Evolutionary conservation across 2,329 filamentous ascomycete species (phyloP).

Genomic region (Colletotrichum cordylinicola): DNA sequence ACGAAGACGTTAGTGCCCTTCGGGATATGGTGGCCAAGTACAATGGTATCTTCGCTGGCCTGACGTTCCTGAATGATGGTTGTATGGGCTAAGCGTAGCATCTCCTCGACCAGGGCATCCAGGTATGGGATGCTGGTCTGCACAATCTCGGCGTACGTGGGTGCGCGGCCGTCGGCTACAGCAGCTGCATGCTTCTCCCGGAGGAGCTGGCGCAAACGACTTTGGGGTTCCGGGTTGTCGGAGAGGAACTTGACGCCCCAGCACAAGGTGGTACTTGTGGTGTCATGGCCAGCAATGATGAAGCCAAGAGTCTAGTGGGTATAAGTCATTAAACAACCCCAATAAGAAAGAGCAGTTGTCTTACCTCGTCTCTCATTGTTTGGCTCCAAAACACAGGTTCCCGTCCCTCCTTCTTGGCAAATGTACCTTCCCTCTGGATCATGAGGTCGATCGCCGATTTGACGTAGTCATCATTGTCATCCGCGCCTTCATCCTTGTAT

Average conservation of each 20-base stretch:
- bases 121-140: constrained; percentile 26
- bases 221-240: constrained; percentile 26
- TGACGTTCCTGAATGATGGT: constrained; percentile 25
- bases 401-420: constrained; percentile 13
- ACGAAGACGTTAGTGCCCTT: constrained; percentile 27
- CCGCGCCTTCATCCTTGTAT: neutral
- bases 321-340: neutral
- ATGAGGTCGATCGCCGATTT: constrained; percentile 35
- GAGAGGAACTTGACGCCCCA: constrained; percentile 27
- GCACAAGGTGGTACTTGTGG: constrained; percentile 25
- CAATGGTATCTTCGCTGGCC: constrained; percentile 26
- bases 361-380: constrained; percentile 10
- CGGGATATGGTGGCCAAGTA: constrained; percentile 31
- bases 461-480: neutral
- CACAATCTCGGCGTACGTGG: constrained; percentile 25
- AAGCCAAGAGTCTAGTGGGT: constrained; percentile 26
- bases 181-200: constrained; percentile 16
- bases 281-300: constrained; percentile 30
- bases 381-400: neutral
- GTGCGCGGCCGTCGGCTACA: constrained; percentile 18
- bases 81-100: constrained; percentile 27
- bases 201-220: constrained; percentile 26
- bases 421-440: constrained; percentile 35
- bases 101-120: constrained; percentile 35
- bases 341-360: neutral